Base-by-base conservation (phyloP, 2,329 filamentous ascomycete species). In the Cladophialophora bantiana region DNA sequence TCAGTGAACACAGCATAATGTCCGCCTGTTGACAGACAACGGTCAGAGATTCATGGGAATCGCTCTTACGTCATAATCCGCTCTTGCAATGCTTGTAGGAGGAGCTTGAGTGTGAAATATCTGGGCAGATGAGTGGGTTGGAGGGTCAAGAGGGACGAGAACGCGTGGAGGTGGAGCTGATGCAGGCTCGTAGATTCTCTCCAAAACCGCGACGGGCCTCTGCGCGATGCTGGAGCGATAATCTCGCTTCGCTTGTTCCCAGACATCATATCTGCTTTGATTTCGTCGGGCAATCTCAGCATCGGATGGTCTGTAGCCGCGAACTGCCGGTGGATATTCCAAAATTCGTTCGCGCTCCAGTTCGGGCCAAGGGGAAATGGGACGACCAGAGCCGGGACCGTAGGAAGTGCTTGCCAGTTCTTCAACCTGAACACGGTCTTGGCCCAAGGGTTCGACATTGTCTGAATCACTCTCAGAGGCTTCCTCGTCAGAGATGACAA, bases 401-500 rank as follows among this genome's bases (percentile, higher is more conserved):
- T 75, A 72, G 42, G 77, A 72, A 66, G 77, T 75, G 60, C 75
- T 81, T 31, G 80, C 78, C 58, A 83, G 69, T 56, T 82, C 74
- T 68, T 83, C 79, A 65, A 83, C 76, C 62, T 78, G 82, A 20
- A 74, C 73, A 68, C 80, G 76, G 53, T 76, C 77, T 45, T 76
- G 74, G 59, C 59, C 67, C 53, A 73, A 59, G 55, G 67, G 69
- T 34, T 71, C 62, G 7, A 71, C 68, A 36, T 73, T 70, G 58
- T 78, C 79, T 59, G 80, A 76, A 62, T 80, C 80, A 32, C 75
- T 75, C 52, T 81, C 79, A 59, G 79, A 79, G 52, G 86, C 84
- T 61, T 88, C 85, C 71, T 88, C 86, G 73, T 88, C 86, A 61
- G 87, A 86, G 63, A 89, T 84, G 61, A 89, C 83, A 71, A 89